A percentile compares a stretch with the other conserved stretches of the same genome.
These are phyloP conservation scores for Boletus sensibilis DNA, from an alignment of 768 basidiomycete genomes.

Conservation along the genomic window DNA sequence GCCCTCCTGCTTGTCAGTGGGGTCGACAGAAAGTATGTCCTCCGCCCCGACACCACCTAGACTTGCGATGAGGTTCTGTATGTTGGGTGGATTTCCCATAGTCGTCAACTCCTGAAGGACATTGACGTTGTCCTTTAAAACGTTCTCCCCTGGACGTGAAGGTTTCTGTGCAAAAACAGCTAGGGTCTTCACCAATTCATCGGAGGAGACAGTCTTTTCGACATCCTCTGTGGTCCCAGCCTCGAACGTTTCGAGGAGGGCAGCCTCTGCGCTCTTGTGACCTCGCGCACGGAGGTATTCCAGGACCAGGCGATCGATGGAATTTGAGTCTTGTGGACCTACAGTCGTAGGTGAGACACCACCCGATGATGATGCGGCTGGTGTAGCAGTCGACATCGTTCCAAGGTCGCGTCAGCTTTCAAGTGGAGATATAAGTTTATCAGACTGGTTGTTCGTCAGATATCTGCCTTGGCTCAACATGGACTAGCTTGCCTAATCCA, in stretches of 20 bases:
- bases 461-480: neutral
- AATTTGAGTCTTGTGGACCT: slow-evolving; percentile 29
- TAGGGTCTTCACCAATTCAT: slow-evolving; percentile 53
- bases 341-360: slow-evolving; percentile 32
- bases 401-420: neutral
- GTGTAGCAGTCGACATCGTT: slow-evolving; percentile 33
- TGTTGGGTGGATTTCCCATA: slow-evolving; percentile 67
- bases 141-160: slow-evolving; percentile 65
- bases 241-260: slow-evolving; percentile 41
- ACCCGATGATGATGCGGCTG: slow-evolving; percentile 35
- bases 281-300: slow-evolving; percentile 51
- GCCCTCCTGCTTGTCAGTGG: slow-evolving; percentile 82
- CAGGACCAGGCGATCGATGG: slow-evolving; percentile 42
- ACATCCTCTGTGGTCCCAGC: slow-evolving; percentile 33
- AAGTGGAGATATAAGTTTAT: neutral
- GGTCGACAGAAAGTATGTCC: slow-evolving; percentile 77
- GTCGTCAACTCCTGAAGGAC: slow-evolving; percentile 67
- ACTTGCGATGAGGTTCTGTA: slow-evolving; percentile 74
- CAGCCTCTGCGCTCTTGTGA: slow-evolving; percentile 44
- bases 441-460: neutral
- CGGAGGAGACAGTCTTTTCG: slow-evolving; percentile 43
- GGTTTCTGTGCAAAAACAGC: slow-evolving; percentile 72
- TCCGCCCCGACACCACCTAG: slow-evolving; percentile 80
- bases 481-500: neutral
- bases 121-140: slow-evolving; percentile 61